Evolutionary conservation across 129 eudicot species (phyloP).

Genomic region (Chrysanthemum seticuspe): DNA sequence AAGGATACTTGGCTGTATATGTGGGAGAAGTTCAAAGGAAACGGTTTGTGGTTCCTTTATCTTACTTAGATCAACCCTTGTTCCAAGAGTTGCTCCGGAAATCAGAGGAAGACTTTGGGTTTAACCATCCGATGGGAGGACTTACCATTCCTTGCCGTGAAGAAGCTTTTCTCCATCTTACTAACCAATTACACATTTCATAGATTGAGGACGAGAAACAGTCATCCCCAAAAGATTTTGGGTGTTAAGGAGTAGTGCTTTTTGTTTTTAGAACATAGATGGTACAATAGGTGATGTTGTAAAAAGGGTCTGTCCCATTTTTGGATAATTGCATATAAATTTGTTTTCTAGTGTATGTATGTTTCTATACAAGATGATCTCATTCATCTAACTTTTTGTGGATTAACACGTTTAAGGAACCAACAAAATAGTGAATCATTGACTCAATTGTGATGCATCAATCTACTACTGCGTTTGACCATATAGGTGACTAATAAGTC

Average conservation of each 20-base stretch:
- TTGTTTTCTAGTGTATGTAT: neutral
- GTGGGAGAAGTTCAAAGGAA: slow-evolving; percentile 46
- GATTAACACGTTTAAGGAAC: too few relatives aligned
- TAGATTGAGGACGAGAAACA: slow-evolving; percentile 8
- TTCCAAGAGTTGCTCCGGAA: slow-evolving; percentile 38
- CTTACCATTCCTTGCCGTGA: slow-evolving; percentile 45
- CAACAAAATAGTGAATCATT: too few relatives aligned
- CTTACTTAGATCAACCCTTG: slow-evolving; percentile 41
- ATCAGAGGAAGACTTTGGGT: slow-evolving; percentile 51
- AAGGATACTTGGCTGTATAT: slow-evolving; percentile 51
- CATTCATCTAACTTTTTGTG: too few relatives aligned
- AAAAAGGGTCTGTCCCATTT: slow-evolving; percentile 3
- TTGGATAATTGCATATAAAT: neutral
- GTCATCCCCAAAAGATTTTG: slow-evolving; percentile 6
- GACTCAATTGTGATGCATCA: too few relatives aligned
- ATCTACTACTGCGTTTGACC: too few relatives aligned
- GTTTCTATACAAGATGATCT: too few relatives aligned
- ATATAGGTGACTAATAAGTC: too few relatives aligned
- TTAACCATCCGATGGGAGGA: neutral
- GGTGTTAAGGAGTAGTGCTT: too few relatives aligned
- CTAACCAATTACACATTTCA: slow-evolving; percentile 10
- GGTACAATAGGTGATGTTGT: neutral
- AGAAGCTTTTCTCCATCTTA: slow-evolving; percentile 32
- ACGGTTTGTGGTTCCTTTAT: slow-evolving; percentile 38
- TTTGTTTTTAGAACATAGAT: neutral